A percentile compares a stretch with the other conserved stretches of the same genome.
Evolutionary conservation across 805 yeast species (phyloP).

Genomic region (Cyberlindnera sargentensis): DNA sequence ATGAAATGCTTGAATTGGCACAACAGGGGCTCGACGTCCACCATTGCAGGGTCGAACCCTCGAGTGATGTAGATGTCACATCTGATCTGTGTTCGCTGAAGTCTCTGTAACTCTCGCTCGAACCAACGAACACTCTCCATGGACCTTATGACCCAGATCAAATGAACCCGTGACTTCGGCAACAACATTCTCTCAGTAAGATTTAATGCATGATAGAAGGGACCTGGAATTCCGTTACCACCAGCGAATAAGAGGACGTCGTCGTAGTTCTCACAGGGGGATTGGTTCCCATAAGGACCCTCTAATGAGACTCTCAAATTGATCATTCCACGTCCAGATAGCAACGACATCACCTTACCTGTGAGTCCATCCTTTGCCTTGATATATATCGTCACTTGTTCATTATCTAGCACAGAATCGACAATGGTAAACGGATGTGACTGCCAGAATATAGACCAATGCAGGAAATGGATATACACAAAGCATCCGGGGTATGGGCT

Average conservation of each 20-base stretch:
- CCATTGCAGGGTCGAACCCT: slow-evolving; percentile 14
- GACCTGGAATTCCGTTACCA: slow-evolving; percentile 48
- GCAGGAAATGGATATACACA: slow-evolving; percentile 50
- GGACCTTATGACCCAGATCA: slow-evolving; percentile 61
- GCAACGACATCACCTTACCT: slow-evolving; percentile 2
- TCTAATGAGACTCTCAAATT: slow-evolving; percentile 40
- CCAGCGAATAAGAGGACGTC: slow-evolving; percentile 39
- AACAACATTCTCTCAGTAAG: slow-evolving; percentile 18
- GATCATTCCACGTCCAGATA: slow-evolving; percentile 1
- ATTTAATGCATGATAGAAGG: slow-evolving; percentile 34
- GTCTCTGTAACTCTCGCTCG: slow-evolving; percentile 15
- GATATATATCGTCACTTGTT: slow-evolving; percentile 35
- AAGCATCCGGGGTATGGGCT: slow-evolving; percentile 46
- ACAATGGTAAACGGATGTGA: slow-evolving; percentile 66
- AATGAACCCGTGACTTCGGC: slow-evolving; percentile 29
- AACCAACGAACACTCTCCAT: slow-evolving; percentile 46
- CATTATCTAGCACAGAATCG: slow-evolving; percentile 31
- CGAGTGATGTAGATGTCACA: slow-evolving; percentile 37
- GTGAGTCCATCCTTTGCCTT: slow-evolving; percentile 54
- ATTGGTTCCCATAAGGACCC: slow-evolving; percentile 53
- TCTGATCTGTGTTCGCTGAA: slow-evolving; percentile 30
- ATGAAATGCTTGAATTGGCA: slow-evolving; percentile 16
- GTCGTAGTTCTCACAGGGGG: slow-evolving; percentile 31
- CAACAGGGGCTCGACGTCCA: background rate
- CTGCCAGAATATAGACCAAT: slow-evolving; percentile 51